These are phyloP conservation scores for Backusella mclennaniae DNA, from an alignment of 192 early-diverging fungal species.

Conservation along the genomic window DNA sequence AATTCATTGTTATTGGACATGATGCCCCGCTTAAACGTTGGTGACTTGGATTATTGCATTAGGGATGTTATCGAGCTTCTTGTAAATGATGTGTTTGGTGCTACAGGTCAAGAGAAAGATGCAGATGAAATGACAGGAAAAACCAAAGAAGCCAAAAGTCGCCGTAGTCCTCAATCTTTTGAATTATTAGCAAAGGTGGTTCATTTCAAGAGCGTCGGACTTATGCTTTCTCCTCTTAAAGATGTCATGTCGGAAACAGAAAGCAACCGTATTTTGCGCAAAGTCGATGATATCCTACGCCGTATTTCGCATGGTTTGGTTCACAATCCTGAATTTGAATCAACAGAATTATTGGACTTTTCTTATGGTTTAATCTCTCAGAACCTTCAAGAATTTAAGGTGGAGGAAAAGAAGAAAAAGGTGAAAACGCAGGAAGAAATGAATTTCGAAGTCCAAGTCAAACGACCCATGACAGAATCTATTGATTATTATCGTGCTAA, in stretches of 20 bases:
- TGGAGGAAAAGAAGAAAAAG: slow-evolving; percentile 51
- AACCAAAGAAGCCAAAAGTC: slow-evolving; percentile 86
- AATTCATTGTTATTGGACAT: slow-evolving; percentile 79
- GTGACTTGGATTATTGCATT: slow-evolving; percentile 80
- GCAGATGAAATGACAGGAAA: slow-evolving; percentile 86
- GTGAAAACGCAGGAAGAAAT: slow-evolving; percentile 57
- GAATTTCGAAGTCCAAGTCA: slow-evolving; percentile 73
- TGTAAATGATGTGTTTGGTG: slow-evolving; percentile 92
- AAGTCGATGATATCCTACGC: slow-evolving; percentile 79
- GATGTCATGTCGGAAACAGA: slow-evolving; percentile 85
- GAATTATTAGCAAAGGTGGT: slow-evolving; percentile 77
- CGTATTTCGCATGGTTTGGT: slow-evolving; percentile 77
- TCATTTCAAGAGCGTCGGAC: slow-evolving; percentile 61
- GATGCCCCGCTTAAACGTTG: slow-evolving; percentile 53
- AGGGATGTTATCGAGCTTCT: slow-evolving; percentile 69
- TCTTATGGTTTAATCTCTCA: slow-evolving; percentile 85
- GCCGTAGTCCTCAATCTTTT: slow-evolving; percentile 83
- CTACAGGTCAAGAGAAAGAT: slow-evolving; percentile 85
- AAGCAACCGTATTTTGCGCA: slow-evolving; percentile 67
- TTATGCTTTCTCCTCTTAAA: slow-evolving; percentile 83
- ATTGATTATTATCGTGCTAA: slow-evolving; percentile 84
- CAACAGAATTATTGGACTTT: slow-evolving; percentile 74
- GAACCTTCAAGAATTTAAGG: slow-evolving; percentile 73
- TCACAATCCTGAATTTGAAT: slow-evolving; percentile 66
- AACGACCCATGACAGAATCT: slow-evolving; percentile 57